Evolutionary conservation across 495 filamentous ascomycete genomes (phyloP), one percentile per base, ranked within the genome.

Genomic region (Peziza echinospora): DNA sequence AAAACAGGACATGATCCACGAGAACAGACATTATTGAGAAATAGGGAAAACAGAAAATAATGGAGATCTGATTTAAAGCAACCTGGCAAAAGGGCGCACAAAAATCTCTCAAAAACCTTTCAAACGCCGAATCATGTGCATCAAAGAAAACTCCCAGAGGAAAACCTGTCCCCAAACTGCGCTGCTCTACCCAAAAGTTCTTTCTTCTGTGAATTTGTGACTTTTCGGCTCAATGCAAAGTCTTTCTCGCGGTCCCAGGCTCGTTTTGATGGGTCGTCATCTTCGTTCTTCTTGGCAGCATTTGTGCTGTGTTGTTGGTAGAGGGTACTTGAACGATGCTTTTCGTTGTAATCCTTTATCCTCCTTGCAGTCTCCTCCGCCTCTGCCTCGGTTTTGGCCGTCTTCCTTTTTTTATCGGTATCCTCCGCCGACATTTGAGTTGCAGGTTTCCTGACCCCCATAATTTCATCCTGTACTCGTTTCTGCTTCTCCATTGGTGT

Each of bases 201-300:
- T 49, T 70, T 76, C 51, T 77, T 76, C 67, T 92, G 74, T 17
- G 71, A 63, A 54, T 76, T 63, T n/a, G 76, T 77, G 34, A 94
- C 71, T 58, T 73, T 76, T 2, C 75, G 72, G 9, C 78, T 77
- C 8, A 78, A 66, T 41, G 72, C 78, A 70, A 97, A 89, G 62
- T 97, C 89, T 67, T 94, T 97, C 64, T 97, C 85, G 41, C 73
- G 68, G 64, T 94, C 84, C 66, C 94, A 97, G 7, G 75, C 78
- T 49, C 89, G 68, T 60, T 74, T 74, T 56, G 82, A 91, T 21
- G 89, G 89, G 60, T 97, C 86, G 65, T 97, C 87, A 24, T 89
- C 83, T 45, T 82, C 72, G 52, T 75, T 71, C 21, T 71, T 66
- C 21, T 71, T 66, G 23, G 54, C 57, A 2, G 47, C 54, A 5